Percentiles rank a stretch among this genome's conserved stretches.
Evolutionary conservation across 1,284 basidiomycete genomes (phyloP).

Genomic region (Ceratobasidium sp.): DNA sequence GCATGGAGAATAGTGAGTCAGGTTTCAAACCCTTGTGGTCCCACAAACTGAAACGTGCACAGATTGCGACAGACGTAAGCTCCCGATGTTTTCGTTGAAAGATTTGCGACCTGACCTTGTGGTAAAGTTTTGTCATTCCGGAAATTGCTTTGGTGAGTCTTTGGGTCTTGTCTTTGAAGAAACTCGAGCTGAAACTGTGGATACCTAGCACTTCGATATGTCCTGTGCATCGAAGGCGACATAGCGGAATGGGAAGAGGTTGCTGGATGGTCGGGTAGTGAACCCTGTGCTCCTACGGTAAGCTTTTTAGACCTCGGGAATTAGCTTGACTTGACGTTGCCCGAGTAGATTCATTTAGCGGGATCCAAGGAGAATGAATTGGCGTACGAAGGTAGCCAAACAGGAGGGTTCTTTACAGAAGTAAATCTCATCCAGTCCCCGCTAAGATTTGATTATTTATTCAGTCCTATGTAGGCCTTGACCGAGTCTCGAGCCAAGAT

Average conservation of each 20-base stretch:
- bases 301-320: background rate
- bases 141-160: background rate
- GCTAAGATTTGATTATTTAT: background rate
- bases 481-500: background rate
- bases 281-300: background rate
- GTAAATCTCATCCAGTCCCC: background rate
- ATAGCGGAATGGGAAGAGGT: background rate
- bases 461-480: background rate
- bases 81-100: too few relatives aligned
- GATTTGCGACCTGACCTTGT: background rate
- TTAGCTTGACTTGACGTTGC: background rate
- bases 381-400: background rate
- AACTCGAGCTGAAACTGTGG: background rate
- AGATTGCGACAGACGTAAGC: constrained; percentile 13
- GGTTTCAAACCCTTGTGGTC: background rate
- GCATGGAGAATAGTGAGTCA: background rate
- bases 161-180: background rate
- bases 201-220: background rate
- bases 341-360: background rate
- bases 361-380: background rate
- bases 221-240: background rate
- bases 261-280: background rate
- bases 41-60: background rate
- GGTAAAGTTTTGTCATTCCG: background rate
- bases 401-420: background rate